Conservation (phyloP, 164 flowering plant species). For the Magnolia changhungtana region DNA sequence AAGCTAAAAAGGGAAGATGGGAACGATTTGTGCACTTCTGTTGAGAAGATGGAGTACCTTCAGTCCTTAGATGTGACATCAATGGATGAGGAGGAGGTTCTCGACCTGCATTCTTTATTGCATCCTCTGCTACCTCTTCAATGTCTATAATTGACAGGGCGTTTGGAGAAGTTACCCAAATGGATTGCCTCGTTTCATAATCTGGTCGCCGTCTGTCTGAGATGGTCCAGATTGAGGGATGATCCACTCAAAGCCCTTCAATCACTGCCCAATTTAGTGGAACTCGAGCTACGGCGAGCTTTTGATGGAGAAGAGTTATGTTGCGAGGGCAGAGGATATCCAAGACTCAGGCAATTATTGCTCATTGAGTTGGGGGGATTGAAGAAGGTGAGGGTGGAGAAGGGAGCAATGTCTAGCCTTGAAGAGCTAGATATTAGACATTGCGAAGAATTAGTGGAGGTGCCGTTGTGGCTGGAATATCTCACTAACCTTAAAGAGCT, state of each 20-base stretch:
- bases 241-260: neutral
- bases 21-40: constrained; percentile 25
- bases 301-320: neutral
- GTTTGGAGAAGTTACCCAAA: neutral
- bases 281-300: neutral
- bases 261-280: neutral
- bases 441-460: neutral
- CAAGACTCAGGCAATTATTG: neutral
- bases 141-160: neutral
- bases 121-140: neutral
- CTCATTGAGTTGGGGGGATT: neutral
- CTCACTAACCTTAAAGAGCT: neutral
- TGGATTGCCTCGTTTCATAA: neutral
- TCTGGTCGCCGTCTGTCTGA: neutral
- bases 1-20: constrained; percentile 20
- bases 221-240: neutral
- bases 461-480: neutral
- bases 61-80: constrained; percentile 19
- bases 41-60: constrained; percentile 34
- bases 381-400: neutral
- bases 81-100: constrained; percentile 16
- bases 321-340: neutral
- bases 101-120: constrained; percentile 24
- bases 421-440: neutral
- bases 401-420: neutral